phyloP scores from a whole-genome alignment of 2,329 filamentous ascomycete species.

The Curvularia eragrostidis region DNA sequence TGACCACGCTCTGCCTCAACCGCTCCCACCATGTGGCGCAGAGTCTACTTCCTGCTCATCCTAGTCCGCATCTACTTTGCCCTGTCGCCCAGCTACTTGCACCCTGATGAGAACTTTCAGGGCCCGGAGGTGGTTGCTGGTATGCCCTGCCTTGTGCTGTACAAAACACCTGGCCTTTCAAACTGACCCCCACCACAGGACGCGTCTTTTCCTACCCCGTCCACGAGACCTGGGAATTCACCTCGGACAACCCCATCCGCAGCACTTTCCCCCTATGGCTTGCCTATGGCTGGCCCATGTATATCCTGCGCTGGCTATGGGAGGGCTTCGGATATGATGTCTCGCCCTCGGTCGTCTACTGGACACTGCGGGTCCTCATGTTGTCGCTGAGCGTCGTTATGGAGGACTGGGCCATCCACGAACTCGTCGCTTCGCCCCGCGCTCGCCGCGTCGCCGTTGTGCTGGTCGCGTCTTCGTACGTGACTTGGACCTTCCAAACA shows the following conservation, averaged over 20 bases:
- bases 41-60: slow-evolving; percentile 83
- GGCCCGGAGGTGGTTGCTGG: slow-evolving; percentile 96
- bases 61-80: slow-evolving; percentile 93
- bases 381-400: slow-evolving; percentile 94
- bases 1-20: slow-evolving; percentile 24
- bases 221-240: slow-evolving; percentile 95
- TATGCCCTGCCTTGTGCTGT: slow-evolving; percentile 48
- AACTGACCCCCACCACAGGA: slow-evolving; percentile 65
- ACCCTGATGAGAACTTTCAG: slow-evolving; percentile 99
- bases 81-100: slow-evolving; percentile 91
- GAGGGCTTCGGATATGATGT: slow-evolving; percentile 82
- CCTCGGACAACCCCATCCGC: slow-evolving; percentile 82
- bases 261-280: slow-evolving; percentile 98
- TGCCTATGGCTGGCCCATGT: slow-evolving; percentile 92
- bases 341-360: slow-evolving; percentile 86
- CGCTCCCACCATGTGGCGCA: slow-evolving; percentile 78
- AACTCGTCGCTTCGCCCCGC: slow-evolving; percentile 79
- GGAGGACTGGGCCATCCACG: slow-evolving; percentile 96
- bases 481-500: slow-evolving; percentile 98
- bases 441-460: slow-evolving; percentile 76
- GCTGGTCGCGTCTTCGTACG: slow-evolving; percentile 92
- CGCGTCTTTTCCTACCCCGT: slow-evolving; percentile 93
- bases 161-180: background rate
- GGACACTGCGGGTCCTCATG: slow-evolving; percentile 87
- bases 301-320: slow-evolving; percentile 90